Evolutionary conservation across 225 moss, liverwort and hornwort genomes (phyloP).

Genomic region (Asterella californica): DNA sequence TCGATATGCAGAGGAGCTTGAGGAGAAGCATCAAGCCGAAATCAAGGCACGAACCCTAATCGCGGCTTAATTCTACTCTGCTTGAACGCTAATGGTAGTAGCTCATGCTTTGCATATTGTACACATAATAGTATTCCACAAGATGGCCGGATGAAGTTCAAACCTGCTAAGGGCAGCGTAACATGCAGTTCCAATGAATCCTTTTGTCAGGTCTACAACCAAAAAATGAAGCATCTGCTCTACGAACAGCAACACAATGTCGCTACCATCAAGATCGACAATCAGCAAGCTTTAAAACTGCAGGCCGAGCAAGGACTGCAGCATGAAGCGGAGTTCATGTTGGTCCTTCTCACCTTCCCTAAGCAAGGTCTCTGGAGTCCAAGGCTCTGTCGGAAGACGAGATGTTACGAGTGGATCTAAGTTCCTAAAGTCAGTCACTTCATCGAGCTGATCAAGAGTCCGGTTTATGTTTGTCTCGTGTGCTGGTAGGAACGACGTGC

Average conservation of each 20-base stretch:
- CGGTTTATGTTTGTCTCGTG: background rate
- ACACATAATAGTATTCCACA: background rate
- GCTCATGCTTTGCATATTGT: no score
- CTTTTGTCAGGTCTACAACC: constrained; percentile 63
- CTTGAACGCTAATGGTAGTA: background rate
- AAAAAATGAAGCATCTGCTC: constrained; percentile 88
- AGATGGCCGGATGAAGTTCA: background rate
- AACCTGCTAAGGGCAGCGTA: background rate
- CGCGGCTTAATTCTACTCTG: background rate
- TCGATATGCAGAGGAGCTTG: constrained; percentile 64
- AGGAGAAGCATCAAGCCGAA: constrained; percentile 84
- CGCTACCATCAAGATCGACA: constrained; percentile 61
- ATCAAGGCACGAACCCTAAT: constrained; percentile 51
- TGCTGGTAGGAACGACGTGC: constrained; percentile 64
- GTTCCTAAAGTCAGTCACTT: background rate
- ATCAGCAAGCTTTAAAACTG: constrained; percentile 76
- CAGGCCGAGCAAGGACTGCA: constrained; percentile 62
- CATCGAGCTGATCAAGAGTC: background rate
- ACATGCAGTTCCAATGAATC: background rate
- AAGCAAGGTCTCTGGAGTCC: background rate
- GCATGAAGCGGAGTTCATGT: constrained; percentile 76
- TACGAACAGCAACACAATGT: constrained; percentile 84
- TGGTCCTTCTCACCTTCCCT: constrained; percentile 29
- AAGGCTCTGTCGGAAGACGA: background rate
- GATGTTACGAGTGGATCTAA: background rate